Percentiles rank a stretch among this genome's conserved stretches.
Evolutionary conservation across 805 yeast species (phyloP).

Genomic region (Yamadazyma nakazawae): DNA sequence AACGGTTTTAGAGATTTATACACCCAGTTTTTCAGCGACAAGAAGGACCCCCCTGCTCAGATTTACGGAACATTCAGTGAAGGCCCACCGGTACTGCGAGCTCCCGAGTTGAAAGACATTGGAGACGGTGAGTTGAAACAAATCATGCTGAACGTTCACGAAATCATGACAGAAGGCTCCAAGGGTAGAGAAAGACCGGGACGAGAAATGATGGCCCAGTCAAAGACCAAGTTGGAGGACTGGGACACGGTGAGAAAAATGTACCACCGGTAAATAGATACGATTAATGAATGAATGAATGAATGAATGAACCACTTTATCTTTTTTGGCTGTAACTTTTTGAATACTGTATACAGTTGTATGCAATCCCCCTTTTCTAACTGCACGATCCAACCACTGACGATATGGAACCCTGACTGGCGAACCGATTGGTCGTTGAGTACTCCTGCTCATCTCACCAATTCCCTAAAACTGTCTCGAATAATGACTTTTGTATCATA

Average conservation of each 20-base stretch:
- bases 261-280: neutral
- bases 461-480: too few species aligned
- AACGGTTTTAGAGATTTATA: neutral
- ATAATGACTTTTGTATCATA: too few species aligned
- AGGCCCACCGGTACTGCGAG: slow-evolving; percentile 8
- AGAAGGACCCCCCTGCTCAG: slow-evolving; percentile 1
- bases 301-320: too few species aligned
- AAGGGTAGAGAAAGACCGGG: neutral
- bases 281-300: too few species aligned
- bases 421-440: too few species aligned
- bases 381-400: too few species aligned
- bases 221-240: slow-evolving; percentile 14
- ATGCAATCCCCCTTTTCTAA: too few species aligned
- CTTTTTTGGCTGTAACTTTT: too few species aligned
- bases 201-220: slow-evolving; percentile 17
- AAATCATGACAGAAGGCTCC: slow-evolving; percentile 18
- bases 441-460: too few species aligned
- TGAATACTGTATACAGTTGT: too few species aligned
- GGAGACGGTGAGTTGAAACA: slow-evolving; percentile 19
- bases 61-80: slow-evolving; percentile 27
- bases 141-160: slow-evolving; percentile 32
- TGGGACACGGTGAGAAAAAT: slow-evolving; percentile 16
- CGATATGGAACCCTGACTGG: too few species aligned
- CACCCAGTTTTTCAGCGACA: slow-evolving; percentile 7
- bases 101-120: neutral